These are phyloP conservation scores for Candida maris DNA, from an alignment of 805 yeast species.

Conservation along the genomic window DNA sequence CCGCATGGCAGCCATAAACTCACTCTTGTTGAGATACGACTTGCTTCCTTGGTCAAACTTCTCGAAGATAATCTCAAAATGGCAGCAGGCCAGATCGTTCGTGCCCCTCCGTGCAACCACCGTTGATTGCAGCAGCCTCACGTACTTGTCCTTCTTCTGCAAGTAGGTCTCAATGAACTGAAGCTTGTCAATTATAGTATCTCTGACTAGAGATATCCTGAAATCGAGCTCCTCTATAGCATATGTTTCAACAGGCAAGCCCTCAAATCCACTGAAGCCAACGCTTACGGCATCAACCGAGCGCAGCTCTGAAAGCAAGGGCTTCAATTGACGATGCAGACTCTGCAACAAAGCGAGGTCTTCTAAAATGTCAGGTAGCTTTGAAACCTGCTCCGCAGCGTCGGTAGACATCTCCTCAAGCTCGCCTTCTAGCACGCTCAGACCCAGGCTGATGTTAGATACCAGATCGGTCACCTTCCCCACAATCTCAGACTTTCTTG, in stretches of 20 bases:
- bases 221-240: slow-evolving; percentile 35
- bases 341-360: slow-evolving; percentile 33
- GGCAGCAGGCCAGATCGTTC: slow-evolving; percentile 27
- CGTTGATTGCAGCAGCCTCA: slow-evolving; percentile 13
- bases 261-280: no score
- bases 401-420: slow-evolving; percentile 24
- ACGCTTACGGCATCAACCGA: slow-evolving; percentile 4
- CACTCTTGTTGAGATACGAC: slow-evolving; percentile 36
- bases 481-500: slow-evolving; percentile 24
- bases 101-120: slow-evolving; percentile 2
- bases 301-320: slow-evolving; percentile 11
- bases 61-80: slow-evolving; percentile 42
- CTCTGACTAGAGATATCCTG: slow-evolving; percentile 35
- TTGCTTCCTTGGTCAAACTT: slow-evolving; percentile 36
- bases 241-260: neutral
- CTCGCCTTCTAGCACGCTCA: slow-evolving; percentile 18
- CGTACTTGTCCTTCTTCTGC: slow-evolving; percentile 21
- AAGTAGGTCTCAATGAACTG: slow-evolving; percentile 41
- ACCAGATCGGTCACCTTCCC: slow-evolving; percentile 25
- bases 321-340: slow-evolving; percentile 24
- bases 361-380: slow-evolving; percentile 32
- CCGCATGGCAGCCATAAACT: slow-evolving; percentile 42
- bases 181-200: slow-evolving; percentile 36
- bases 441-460: slow-evolving; percentile 15
- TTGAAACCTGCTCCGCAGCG: slow-evolving; percentile 35